Evolutionary conservation across 805 yeast species (phyloP), one percentile per base, ranked within the genome.

Genomic region (Teunomyces gatunensis): DNA sequence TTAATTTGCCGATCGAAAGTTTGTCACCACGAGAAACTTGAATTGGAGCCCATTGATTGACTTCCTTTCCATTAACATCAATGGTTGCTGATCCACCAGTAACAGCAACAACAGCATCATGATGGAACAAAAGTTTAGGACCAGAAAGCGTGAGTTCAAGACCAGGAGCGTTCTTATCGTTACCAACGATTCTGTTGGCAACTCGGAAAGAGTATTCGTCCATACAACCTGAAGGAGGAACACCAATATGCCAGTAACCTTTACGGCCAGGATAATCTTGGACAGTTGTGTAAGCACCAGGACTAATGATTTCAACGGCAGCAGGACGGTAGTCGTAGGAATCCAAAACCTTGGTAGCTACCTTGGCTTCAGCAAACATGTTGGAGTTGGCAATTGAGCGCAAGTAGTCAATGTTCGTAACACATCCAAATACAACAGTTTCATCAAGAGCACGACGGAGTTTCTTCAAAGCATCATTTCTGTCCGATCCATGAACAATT

Each of bases 211-310:
- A 84, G 59, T 84, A 91, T 51, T 84, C 80, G 69, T 92, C 99
- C 98, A 92, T 94, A 50, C 98, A 97, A 40, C 99, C 99, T 35
- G 96, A 89, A 6, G 98, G 98, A 21, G 99, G 99, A 47, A 92
- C 98, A 65, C 99, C 99, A 56, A 87, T 79, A 61, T 87, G 83
- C 95, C 95, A 87, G 65, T 76, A 76, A n/a, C 89, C 85, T 46
- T 75, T 75, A 73, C 99, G 84, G 58, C 99, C 99, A 1, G 98
- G 97, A 67, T 84, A 94, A 68, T 94, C 99, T 72, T 92, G 99
- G 42, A 92, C 92, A 3, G 97, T 88, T 32, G 98, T 92, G 69
- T 89, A 89, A 36, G 97, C 92, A 51, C 80, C 80, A 2, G 76
- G 69, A 39, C 81, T 69, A 28, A 85, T 65, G 35, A 92, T 79